A percentile compares a stretch with the other conserved stretches of the same genome.
Evolutionary conservation across 352 stramenopile genomes (phyloP).

Genomic region (Pythium monospermum): DNA sequence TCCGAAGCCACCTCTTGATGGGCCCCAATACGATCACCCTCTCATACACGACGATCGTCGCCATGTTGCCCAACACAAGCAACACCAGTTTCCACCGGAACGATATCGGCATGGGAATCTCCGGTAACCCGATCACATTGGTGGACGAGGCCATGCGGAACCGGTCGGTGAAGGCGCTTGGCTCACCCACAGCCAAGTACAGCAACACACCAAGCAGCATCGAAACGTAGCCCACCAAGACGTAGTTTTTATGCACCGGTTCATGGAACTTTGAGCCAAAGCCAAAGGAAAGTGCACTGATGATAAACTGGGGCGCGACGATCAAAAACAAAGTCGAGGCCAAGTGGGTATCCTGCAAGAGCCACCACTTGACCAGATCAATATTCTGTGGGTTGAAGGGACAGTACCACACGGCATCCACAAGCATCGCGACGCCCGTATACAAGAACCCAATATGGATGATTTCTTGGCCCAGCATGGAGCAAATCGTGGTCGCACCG

Average conservation of each 20-base stretch:
- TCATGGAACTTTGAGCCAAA: constrained; percentile 36
- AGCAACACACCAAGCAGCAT: constrained; percentile 21
- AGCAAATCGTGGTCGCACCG: constrained; percentile 37
- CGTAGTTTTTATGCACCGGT: constrained; percentile 28
- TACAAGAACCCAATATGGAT: constrained; percentile 53
- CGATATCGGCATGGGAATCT: constrained; percentile 39
- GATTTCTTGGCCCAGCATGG: constrained; percentile 32
- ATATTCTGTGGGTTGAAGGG: constrained; percentile 31
- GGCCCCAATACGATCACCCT: constrained; percentile 34
- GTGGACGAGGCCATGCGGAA: constrained; percentile 43
- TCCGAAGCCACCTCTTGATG: constrained; percentile 23
- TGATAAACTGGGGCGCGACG: constrained; percentile 20
- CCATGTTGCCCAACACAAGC: constrained; percentile 31
- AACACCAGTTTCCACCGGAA: constrained; percentile 36
- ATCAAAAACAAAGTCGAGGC: constrained; percentile 27
- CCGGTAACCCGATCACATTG: constrained; percentile 42
- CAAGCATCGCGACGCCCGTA: constrained; percentile 19
- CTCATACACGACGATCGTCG: constrained; percentile 35
- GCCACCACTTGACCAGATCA: constrained; percentile 33
- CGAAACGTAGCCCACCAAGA: constrained; percentile 20
- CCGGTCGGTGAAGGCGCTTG: constrained; percentile 26
- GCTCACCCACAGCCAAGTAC: constrained; percentile 28
- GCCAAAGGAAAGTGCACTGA: constrained; percentile 20
- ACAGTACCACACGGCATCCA: constrained; percentile 28
- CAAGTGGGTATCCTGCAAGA: constrained; percentile 29